phyloP scores from a whole-genome alignment of 192 early-diverging fungal species.

The Diversispora eburnea region DNA sequence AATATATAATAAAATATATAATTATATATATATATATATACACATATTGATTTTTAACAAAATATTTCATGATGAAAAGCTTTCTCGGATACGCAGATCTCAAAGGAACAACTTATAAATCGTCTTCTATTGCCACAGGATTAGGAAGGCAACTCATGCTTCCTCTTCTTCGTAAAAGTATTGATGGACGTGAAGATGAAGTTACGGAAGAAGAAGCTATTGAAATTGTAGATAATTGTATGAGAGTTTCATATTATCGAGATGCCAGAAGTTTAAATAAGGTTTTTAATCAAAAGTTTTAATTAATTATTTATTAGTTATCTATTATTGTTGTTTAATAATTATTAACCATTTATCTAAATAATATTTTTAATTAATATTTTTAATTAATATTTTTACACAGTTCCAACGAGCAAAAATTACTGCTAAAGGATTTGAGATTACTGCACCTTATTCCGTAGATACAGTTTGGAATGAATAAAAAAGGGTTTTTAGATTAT shows the following conservation, averaged over 20 bases:
- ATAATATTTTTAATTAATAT: constrained; percentile 24
- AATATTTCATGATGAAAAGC: constrained; percentile 28
- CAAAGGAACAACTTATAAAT: constrained; percentile 90
- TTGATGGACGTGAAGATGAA: constrained; percentile 81
- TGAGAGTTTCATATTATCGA: constrained; percentile 93
- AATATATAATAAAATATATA: not conserved
- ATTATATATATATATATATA: not conserved
- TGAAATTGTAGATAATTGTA: constrained; percentile 79
- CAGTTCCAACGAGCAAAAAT: constrained; percentile 91
- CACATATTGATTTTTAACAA: not conserved
- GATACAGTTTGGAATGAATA: constrained; percentile 73
- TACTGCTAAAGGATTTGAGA: constrained; percentile 73
- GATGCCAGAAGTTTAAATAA: constrained; percentile 92
- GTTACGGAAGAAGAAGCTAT: constrained; percentile 88
- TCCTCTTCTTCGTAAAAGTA: constrained; percentile 86
- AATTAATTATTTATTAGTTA: not conserved
- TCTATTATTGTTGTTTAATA: too few species aligned
- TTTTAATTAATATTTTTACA: not conserved
- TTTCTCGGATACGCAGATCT: constrained; percentile 93
- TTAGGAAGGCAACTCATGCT: constrained; percentile 88
- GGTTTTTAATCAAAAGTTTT: constrained; percentile 42
- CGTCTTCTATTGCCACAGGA: constrained; percentile 89
- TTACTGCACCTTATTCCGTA: constrained; percentile 84
- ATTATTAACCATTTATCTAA: too few species aligned
- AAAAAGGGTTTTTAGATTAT: too few species aligned